A percentile compares a stretch with the other conserved stretches of the same genome.
These are phyloP conservation scores for Verticillium longisporum DNA, from an alignment of 2,329 filamentous ascomycete genomes.

Conservation along the genomic window DNA sequence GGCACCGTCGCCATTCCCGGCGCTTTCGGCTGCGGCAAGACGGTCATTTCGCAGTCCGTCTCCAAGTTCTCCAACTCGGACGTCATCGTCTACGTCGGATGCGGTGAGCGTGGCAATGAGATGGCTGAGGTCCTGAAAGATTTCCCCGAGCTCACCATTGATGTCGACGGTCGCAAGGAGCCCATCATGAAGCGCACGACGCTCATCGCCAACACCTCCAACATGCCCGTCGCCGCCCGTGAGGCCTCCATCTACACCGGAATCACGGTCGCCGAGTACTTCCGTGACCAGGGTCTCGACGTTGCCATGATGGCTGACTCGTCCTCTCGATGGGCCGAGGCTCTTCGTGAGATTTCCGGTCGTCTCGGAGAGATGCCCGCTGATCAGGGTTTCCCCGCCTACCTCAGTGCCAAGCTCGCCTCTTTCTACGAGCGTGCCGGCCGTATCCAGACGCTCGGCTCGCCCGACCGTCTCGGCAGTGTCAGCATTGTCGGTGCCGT, in stretches of 20 bases:
- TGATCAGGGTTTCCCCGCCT: conserved; percentile 98
- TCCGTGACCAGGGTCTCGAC: conserved; percentile 92
- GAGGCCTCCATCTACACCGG: conserved; percentile 98
- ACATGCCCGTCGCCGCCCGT: conserved; percentile 98
- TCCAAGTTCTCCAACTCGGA: conserved; percentile 99
- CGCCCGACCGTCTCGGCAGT: conserved; percentile 81
- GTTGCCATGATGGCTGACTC: conserved; percentile 99
- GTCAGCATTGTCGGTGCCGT: conserved; percentile 98
- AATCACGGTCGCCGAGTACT: conserved; percentile 93
- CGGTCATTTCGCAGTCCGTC: conserved; percentile 95
- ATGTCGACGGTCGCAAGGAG: conserved; percentile 88
- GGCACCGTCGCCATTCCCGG: conserved; percentile 97
- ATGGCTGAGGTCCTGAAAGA: conserved; percentile 99
- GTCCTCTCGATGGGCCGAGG: conserved; percentile 96
- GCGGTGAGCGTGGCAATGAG: conserved; percentile 92
- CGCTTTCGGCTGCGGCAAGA: conserved; percentile 98
- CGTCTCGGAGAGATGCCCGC: conserved; percentile 99
- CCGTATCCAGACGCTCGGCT: conserved; percentile 76
- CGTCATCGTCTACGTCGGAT: conserved; percentile 94
- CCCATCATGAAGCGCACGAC: conserved; percentile 99
- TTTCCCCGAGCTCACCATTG: conserved; percentile 95
- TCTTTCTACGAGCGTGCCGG: conserved; percentile 99
- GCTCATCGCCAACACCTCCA: conserved; percentile 97
- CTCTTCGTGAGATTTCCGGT: conserved; percentile 96
- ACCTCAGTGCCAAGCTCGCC: conserved; percentile 91